Percentiles rank a stretch among this genome's conserved stretches.
phyloP scores from a whole-genome alignment of 306 rosid genomes.

The Urtica urens region DNA sequence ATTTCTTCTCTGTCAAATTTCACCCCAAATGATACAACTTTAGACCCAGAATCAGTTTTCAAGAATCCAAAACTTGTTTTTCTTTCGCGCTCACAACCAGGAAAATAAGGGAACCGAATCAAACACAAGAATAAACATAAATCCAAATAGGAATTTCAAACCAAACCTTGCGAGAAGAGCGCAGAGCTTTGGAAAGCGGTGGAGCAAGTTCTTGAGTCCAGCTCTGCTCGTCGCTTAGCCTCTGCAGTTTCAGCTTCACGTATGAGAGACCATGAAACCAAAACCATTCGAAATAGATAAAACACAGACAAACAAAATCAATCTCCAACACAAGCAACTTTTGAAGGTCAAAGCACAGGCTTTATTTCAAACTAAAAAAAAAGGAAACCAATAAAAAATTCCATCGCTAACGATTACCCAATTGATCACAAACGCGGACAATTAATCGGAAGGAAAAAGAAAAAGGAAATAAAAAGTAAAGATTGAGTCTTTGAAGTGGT shows the following conservation, averaged over 20 bases:
- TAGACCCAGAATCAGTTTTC: neutral
- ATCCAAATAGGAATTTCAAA: conserved; percentile 19
- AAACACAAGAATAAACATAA: neutral
- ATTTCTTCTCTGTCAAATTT: neutral
- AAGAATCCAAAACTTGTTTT: neutral
- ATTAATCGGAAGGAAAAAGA: neutral
- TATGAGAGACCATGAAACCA: conserved; percentile 30
- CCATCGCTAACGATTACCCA: no score
- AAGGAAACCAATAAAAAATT: neutral
- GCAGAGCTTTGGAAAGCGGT: conserved; percentile 49
- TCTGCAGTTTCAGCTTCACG: conserved; percentile 37
- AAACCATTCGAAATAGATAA: neutral
- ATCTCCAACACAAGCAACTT: neutral
- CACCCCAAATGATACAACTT: neutral
- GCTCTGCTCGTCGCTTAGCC: conserved; percentile 44
- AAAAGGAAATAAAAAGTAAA: conserved; percentile 1
- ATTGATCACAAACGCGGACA: no score
- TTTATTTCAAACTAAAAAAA: neutral
- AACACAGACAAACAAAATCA: neutral
- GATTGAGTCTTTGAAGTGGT: no score
- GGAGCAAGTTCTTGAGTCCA: conserved; percentile 74
- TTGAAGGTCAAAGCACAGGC: neutral
- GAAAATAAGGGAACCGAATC: neutral
- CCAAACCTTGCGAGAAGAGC: conserved; percentile 70
- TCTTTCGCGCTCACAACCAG: neutral